Percentiles rank a stretch among this genome's conserved stretches.
These are phyloP conservation scores for Hanseniaspora hatyaiensis DNA, from an alignment of 805 yeast species.

Conservation along the genomic window DNA sequence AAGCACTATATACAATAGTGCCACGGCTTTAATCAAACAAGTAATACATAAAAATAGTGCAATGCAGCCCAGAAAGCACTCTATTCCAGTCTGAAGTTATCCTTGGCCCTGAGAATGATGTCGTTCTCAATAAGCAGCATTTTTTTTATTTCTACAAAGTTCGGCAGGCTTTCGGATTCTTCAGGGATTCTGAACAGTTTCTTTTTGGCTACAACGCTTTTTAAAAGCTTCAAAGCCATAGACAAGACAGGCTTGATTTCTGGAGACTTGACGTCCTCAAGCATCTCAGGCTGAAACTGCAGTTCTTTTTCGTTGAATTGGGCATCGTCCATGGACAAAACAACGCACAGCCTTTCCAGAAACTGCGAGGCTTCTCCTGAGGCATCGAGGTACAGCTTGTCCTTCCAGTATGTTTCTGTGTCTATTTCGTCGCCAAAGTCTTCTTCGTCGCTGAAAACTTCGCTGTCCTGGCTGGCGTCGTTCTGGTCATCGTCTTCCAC, in stretches of 20 bases:
- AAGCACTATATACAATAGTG: no score
- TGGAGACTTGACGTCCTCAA: constrained; percentile 11
- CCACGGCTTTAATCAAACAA: not conserved
- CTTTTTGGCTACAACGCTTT: constrained; percentile 5
- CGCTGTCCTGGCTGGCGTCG: not conserved
- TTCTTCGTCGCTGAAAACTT: constrained; percentile 1
- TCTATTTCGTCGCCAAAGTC: constrained; percentile 8
- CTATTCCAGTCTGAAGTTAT: constrained; percentile 5
- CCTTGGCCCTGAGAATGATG: constrained; percentile 9
- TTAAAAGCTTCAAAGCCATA: constrained; percentile 3
- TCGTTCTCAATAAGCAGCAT: constrained; percentile 12
- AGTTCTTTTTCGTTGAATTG: constrained; percentile 2
- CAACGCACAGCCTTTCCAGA: constrained; percentile 8
- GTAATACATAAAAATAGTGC: no score
- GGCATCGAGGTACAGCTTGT: constrained; percentile 9
- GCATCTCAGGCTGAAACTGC: not conserved
- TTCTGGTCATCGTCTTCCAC: constrained; percentile 24
- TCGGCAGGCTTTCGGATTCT: not conserved
- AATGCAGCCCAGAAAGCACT: no score
- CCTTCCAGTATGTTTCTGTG: constrained; percentile 11
- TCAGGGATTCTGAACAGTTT: constrained; percentile 12
- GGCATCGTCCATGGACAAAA: constrained; percentile 11
- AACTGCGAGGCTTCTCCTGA: constrained; percentile 8
- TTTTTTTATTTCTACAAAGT: constrained; percentile 4
- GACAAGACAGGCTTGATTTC: constrained; percentile 12